Evolutionary conservation across 2,329 filamentous ascomycete species (phyloP).

Genomic region (Atkinsonella texensis): DNA sequence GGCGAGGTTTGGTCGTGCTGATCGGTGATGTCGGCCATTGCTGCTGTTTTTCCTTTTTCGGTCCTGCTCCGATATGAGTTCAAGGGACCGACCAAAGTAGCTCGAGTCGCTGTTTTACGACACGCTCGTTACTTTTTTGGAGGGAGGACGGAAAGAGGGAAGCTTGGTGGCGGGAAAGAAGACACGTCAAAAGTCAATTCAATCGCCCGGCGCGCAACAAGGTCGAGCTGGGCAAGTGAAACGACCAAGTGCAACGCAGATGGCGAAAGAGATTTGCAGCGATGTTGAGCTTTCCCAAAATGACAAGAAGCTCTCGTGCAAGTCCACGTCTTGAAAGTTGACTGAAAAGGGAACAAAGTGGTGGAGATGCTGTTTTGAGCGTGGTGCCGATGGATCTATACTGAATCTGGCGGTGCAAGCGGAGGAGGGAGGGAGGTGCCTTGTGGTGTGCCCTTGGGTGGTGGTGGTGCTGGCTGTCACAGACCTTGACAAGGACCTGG

Average conservation of each 20-base stretch:
- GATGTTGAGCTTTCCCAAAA: conserved; percentile 5
- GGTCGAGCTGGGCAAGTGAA: neutral
- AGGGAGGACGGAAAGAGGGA: neutral
- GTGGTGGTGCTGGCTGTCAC: neutral
- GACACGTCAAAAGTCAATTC: conserved; percentile 3
- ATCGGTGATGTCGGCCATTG: conserved; percentile 70
- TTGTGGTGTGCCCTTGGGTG: conserved; percentile 25
- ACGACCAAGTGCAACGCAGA: neutral
- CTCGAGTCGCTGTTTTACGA: conserved; percentile 3
- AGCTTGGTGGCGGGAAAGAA: conserved; percentile 1
- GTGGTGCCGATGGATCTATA: conserved; percentile 54
- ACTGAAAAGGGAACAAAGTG: conserved; percentile 39
- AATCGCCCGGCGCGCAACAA: conserved; percentile 1
- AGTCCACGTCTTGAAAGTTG: conserved; percentile 8
- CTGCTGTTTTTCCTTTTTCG: conserved; percentile 5
- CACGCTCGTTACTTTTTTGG: conserved; percentile 3
- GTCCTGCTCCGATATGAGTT: neutral
- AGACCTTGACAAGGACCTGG: conserved; percentile 5
- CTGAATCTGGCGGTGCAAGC: conserved; percentile 49
- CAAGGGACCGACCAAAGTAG: conserved; percentile 2
- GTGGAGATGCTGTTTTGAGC: conserved; percentile 54
- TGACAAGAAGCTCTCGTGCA: conserved; percentile 20
- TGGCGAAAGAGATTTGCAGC: conserved; percentile 2
- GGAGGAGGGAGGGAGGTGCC: conserved; percentile 30
- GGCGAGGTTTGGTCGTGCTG: conserved; percentile 67